A percentile compares a stretch with the other conserved stretches of the same genome.
These are phyloP conservation scores for Backusella tuberculispora DNA, from an alignment of 192 early-diverging fungal species.

Conservation along the genomic window DNA sequence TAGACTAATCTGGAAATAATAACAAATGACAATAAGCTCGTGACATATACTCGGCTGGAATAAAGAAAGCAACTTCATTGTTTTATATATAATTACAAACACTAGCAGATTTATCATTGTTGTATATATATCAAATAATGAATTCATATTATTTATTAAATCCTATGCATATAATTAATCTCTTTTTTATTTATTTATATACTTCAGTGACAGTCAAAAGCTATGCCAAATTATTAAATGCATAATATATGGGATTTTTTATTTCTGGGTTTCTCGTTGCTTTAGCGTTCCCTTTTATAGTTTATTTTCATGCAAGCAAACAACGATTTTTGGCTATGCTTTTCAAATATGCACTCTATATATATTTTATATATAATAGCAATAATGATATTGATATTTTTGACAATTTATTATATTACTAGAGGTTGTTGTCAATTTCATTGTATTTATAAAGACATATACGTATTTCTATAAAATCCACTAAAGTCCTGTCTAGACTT, in stretches of 20 bases:
- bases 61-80: no score
- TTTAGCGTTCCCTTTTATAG: background rate
- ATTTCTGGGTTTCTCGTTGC: background rate
- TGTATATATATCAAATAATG: no score
- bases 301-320: slow-evolving; percentile 6
- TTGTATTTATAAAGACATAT: no score
- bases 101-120: no score
- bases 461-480: no score
- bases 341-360: background rate
- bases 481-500: no score
- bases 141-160: background rate
- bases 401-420: no score
- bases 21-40: background rate
- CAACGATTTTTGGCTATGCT: background rate
- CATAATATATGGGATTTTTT: no score
- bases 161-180: background rate
- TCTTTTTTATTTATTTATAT: background rate
- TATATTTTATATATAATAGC: no score
- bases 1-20: background rate
- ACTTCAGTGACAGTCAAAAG: background rate
- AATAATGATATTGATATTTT: no score
- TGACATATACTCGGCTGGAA: background rate
- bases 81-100: no score
- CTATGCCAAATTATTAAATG: background rate
- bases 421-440: no score